These are phyloP conservation scores for Fusarium cicatricum DNA, from an alignment of 2,329 filamentous ascomycete genomes.

Conservation along the genomic window DNA sequence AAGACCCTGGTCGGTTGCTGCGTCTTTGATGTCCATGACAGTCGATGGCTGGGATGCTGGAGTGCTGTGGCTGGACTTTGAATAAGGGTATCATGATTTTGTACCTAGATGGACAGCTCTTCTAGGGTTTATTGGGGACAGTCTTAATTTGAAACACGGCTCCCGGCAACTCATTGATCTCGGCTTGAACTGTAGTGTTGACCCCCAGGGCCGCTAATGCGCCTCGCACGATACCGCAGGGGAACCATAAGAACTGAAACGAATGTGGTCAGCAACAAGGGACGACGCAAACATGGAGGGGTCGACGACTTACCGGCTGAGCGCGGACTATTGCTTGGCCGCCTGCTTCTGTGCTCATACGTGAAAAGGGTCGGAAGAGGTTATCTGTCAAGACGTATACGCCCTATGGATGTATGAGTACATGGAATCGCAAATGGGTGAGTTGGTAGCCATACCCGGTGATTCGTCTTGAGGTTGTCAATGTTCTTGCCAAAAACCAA, in stretches of 20 bases:
- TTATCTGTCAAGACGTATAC: conserved; percentile 97
- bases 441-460: conserved; percentile 66
- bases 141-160: conserved; percentile 98
- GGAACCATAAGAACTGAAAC: conserved; percentile 87
- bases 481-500: conserved; percentile 96
- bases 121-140: conserved; percentile 64
- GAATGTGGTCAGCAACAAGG: conserved; percentile 10
- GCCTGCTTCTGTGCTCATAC: conserved; percentile 86
- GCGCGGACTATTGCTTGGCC: conserved; percentile 77
- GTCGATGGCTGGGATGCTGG: conserved; percentile 23
- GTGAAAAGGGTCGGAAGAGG: conserved; percentile 83
- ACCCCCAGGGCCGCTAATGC: conserved; percentile 94
- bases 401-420: conserved; percentile 60
- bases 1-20: conserved; percentile 27
- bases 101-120: conserved; percentile 24
- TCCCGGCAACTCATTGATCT: conserved; percentile 83
- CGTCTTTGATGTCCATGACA: conserved; percentile 30
- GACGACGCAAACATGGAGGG: conserved; percentile 6
- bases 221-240: conserved; percentile 89
- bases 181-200: conserved; percentile 88
- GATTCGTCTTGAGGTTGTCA: conserved; percentile 98
- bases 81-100: conserved; percentile 39
- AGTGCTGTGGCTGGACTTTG: conserved; percentile 25
- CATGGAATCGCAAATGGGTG: not conserved
- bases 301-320: conserved; percentile 72